Conservation (phyloP, 1,139 yeast genomes). For the Kodamaea suecica region DNA sequence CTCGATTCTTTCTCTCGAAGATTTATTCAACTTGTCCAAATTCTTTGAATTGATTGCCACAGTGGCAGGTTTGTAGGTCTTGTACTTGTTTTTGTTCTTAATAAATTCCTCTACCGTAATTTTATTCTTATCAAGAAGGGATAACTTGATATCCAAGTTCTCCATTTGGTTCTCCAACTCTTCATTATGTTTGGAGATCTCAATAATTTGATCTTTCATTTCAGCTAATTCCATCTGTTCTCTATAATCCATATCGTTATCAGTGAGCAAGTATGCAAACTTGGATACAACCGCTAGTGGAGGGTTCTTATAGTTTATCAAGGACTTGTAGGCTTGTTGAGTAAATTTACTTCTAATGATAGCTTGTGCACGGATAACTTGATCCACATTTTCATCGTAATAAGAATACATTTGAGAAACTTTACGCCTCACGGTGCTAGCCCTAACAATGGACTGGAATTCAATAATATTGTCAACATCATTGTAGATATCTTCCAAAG, state of each 20-base stretch:
- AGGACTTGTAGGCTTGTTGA: slow-evolving; percentile 69
- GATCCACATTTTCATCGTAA: slow-evolving; percentile 53
- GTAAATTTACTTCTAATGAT: slow-evolving; percentile 65
- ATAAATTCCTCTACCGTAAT: slow-evolving; percentile 74
- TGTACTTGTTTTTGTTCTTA: slow-evolving; percentile 47
- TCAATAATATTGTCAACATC: slow-evolving; percentile 35
- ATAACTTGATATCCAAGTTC: slow-evolving; percentile 78
- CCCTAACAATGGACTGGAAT: slow-evolving; percentile 54
- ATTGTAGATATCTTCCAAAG: slow-evolving; percentile 52
- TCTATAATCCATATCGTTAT: slow-evolving; percentile 69
- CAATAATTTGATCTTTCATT: slow-evolving; percentile 63
- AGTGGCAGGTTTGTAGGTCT: slow-evolving; percentile 20
- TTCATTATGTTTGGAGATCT: slow-evolving; percentile 62
- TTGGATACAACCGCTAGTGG: slow-evolving; percentile 72
- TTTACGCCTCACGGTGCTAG: slow-evolving; percentile 35
- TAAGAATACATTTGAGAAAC: slow-evolving; percentile 43
- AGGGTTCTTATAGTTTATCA: slow-evolving; percentile 70
- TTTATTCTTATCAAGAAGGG: slow-evolving; percentile 72
- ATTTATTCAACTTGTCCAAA: slow-evolving; percentile 33
- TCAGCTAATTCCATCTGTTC: slow-evolving; percentile 72
- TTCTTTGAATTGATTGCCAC: slow-evolving; percentile 19
- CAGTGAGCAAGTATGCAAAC: slow-evolving; percentile 75
- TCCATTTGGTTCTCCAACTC: slow-evolving; percentile 70
- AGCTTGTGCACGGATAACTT: slow-evolving; percentile 72
- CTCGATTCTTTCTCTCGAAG: slow-evolving; percentile 47